Evolutionary conservation across 164 flowering plant species (phyloP), one percentile per base, ranked within the genome.

Genomic region (Umbellularia californica): DNA sequence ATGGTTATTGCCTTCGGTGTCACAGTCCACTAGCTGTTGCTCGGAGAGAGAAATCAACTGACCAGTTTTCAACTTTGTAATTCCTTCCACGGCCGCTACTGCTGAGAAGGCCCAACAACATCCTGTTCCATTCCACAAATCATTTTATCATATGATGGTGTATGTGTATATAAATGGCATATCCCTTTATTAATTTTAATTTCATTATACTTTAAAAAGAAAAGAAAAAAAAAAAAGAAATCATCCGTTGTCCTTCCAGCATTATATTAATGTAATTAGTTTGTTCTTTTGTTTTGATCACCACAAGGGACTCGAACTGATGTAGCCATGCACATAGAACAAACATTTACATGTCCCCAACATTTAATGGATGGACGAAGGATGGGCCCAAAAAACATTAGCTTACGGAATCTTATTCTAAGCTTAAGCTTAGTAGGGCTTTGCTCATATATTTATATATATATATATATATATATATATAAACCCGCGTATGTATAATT

Each of bases 31-130:
- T 24, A 72, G 13, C 24, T 72, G 66, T 58, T 72, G 74, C 66
- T 72, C 74, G 11, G 74, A 72, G 15, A 72, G 47, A 55, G 74
- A 72, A 5, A 72, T 17, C n/a, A 72, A 58, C 24, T 72, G 30
- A 2, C 41, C 65, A 4, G 52, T 72, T 15, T 14, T 58, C 12
- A 72, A 22, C 30, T 72, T n/a, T 2, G 58, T 58, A 13, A 72
- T 19, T 4, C 67, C 66, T 60, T 72, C 74, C 25, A 30, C 30
- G 13, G 74, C 74, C 3, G 65, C 74, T 5, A 72, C 66, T 7
- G 74, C 65, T 58, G 74, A 72, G 50, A 72, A 72, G n/a, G 74
- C 74, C 74, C 74, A 72, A 28, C 74, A 72, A 7, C 74, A 23
- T 22, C 74, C 74, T 72, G 35, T 64, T 64, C 28, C 28, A 25